Percentiles rank a stretch among this genome's conserved stretches.
phyloP scores from a whole-genome alignment of 805 yeast genomes.

The Cyberlindnera xylosilytica region DNA sequence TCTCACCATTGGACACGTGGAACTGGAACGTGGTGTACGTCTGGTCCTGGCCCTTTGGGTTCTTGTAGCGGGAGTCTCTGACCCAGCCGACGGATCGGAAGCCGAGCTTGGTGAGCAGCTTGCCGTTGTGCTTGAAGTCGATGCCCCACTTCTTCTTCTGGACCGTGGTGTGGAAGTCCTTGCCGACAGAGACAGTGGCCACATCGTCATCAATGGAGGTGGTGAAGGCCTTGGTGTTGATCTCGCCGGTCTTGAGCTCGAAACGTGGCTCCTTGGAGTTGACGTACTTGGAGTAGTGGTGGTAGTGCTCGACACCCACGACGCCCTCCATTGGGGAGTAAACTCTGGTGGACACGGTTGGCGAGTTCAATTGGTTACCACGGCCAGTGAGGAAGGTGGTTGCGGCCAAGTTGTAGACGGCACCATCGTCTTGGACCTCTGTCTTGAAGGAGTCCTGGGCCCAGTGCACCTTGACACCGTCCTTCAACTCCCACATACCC shows the following conservation, averaged over 20 bases:
- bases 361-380: slow-evolving; percentile 21
- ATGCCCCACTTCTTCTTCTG: slow-evolving; percentile 19
- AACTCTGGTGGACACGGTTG: slow-evolving; percentile 22
- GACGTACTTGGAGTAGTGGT: slow-evolving; percentile 20
- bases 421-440: slow-evolving; percentile 13
- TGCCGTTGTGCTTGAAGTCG: slow-evolving; percentile 17
- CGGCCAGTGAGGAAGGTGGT: slow-evolving; percentile 10
- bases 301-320: slow-evolving; percentile 23
- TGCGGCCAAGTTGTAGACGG: slow-evolving; percentile 17
- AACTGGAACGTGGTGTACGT: slow-evolving; percentile 20
- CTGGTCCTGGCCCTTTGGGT: slow-evolving; percentile 8
- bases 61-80: slow-evolving; percentile 14
- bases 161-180: slow-evolving; percentile 12
- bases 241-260: slow-evolving; percentile 9
- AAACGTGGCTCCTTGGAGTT: slow-evolving; percentile 19
- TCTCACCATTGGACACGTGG: slow-evolving; percentile 24
- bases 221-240: slow-evolving; percentile 6
- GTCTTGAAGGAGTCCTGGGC: slow-evolving; percentile 22
- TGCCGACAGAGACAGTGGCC: slow-evolving; percentile 11
- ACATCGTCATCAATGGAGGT: slow-evolving; percentile 6
- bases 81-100: slow-evolving; percentile 26
- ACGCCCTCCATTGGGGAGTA: slow-evolving; percentile 18
- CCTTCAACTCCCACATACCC: slow-evolving; percentile 25
- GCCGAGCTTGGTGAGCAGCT: slow-evolving; percentile 21
- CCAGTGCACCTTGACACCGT: slow-evolving; percentile 20